Evolutionary conservation across 495 filamentous ascomycete species (phyloP).

Genomic region (Daldinia childiae): DNA sequence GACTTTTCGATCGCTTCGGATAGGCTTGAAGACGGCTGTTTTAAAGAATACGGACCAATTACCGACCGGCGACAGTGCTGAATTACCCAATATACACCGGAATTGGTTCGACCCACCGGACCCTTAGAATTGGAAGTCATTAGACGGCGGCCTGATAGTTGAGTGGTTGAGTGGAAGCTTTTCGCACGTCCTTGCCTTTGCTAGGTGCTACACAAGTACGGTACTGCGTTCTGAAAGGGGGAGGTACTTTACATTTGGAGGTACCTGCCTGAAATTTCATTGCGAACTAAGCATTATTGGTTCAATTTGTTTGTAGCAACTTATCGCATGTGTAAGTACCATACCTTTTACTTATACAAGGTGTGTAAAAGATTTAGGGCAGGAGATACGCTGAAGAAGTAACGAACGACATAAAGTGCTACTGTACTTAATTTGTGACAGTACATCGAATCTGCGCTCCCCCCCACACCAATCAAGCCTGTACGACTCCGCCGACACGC

Average conservation of each 20-base stretch:
- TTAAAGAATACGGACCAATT: constrained; percentile 16
- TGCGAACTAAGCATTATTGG: constrained; percentile 23
- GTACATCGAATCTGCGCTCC: constrained; percentile 7
- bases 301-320: neutral
- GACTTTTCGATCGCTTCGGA: constrained; percentile 12
- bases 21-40: neutral
- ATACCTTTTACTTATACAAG: neutral
- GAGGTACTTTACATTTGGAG: constrained; percentile 10
- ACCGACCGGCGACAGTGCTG: neutral
- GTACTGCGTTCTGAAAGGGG: constrained; percentile 31
- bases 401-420: neutral
- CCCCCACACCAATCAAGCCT: constrained; percentile 32
- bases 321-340: neutral
- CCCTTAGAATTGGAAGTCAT: constrained; percentile 16
- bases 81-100: constrained; percentile 9
- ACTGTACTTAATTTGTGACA: constrained; percentile 11
- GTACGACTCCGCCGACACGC: constrained; percentile 38
- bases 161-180: constrained; percentile 25
- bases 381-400: neutral
- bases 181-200: constrained; percentile 4
- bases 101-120: constrained; percentile 30
- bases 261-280: constrained; percentile 33
- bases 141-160: neutral
- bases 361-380: constrained; percentile 4
- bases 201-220: neutral